Evolutionary conservation across 371 early-diverging fungal species (phyloP).

Genomic region (Dinochytrium kinnereticum): DNA sequence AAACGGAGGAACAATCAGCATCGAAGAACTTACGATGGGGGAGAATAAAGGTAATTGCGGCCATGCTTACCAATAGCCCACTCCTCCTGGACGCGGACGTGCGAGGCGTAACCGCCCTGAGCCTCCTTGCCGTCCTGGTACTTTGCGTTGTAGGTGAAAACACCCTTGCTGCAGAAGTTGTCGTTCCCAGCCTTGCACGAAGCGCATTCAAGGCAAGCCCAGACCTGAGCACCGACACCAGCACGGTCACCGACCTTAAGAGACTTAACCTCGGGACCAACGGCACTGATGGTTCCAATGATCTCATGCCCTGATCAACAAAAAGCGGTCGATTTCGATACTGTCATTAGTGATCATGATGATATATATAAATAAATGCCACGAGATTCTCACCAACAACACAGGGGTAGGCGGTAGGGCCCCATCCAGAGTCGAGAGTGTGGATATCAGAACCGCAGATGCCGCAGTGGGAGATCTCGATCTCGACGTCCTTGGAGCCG

Average conservation of each 20-base stretch:
- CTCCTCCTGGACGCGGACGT: slow-evolving; percentile 33
- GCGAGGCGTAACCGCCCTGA: slow-evolving; percentile 37
- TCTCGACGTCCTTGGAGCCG: slow-evolving; percentile 57
- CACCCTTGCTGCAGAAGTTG: slow-evolving; percentile 31
- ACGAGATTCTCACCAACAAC: slow-evolving; percentile 19
- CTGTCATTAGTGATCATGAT: not conserved
- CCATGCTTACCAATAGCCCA: slow-evolving; percentile 21
- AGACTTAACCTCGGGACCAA: slow-evolving; percentile 56
- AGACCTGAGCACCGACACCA: slow-evolving; percentile 44
- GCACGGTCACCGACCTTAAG: slow-evolving; percentile 62
- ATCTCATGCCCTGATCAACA: slow-evolving; percentile 43
- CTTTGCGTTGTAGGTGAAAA: slow-evolving; percentile 63
- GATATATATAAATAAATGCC: slow-evolving; percentile 16
- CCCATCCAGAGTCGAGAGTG: slow-evolving; percentile 61
- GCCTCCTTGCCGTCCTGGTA: slow-evolving; percentile 65
- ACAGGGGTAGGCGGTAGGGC: slow-evolving; percentile 63
- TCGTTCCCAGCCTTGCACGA: slow-evolving; percentile 30
- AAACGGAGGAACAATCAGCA: too few relatives aligned
- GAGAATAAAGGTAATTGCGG: too few relatives aligned
- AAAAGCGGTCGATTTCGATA: not conserved
- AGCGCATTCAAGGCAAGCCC: slow-evolving; percentile 57
- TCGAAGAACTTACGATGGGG: too few relatives aligned
- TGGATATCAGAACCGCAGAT: slow-evolving; percentile 38
- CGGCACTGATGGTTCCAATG: slow-evolving; percentile 37
- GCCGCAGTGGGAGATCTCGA: slow-evolving; percentile 57